These are phyloP conservation scores for Boletales sp. DNA, from an alignment of 768 basidiomycete genomes.

Conservation along the genomic window DNA sequence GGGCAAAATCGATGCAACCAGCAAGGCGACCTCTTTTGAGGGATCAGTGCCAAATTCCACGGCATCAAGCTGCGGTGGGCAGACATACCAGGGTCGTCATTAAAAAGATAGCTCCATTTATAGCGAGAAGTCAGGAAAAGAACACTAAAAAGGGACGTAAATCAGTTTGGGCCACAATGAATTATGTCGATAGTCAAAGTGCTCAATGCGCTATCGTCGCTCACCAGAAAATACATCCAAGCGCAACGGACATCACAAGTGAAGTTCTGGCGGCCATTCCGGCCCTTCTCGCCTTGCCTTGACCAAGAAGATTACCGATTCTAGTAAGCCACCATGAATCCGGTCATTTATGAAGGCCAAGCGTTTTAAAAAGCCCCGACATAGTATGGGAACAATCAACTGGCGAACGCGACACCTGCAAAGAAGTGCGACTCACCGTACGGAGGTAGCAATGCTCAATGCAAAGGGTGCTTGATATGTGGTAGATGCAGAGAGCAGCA, in stretches of 20 bases:
- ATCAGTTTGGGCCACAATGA: background rate
- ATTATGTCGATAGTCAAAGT: background rate
- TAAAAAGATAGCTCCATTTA: constrained; percentile 74
- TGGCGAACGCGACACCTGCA: background rate
- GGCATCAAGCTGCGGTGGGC: background rate
- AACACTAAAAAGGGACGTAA: constrained; percentile 30
- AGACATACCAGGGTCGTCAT: constrained; percentile 53
- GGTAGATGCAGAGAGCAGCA: constrained; percentile 70
- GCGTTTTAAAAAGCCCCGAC: background rate
- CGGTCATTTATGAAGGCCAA: background rate
- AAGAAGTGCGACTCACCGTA: constrained; percentile 52
- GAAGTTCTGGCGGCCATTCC: constrained; percentile 61
- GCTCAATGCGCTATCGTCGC: background rate
- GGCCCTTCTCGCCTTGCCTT: constrained; percentile 71
- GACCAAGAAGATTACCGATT: constrained; percentile 87
- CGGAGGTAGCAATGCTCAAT: constrained; percentile 77
- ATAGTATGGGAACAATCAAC: background rate
- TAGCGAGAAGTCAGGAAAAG: constrained; percentile 60
- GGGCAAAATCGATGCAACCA: constrained; percentile 65
- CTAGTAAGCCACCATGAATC: constrained; percentile 32
- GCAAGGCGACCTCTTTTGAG: constrained; percentile 39
- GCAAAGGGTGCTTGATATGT: constrained; percentile 85
- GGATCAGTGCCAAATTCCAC: background rate
- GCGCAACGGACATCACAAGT: constrained; percentile 58
- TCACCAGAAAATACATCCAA: constrained; percentile 69